Conservation (phyloP, 2,329 filamentous ascomycete species). For the Penicillium sp. region DNA sequence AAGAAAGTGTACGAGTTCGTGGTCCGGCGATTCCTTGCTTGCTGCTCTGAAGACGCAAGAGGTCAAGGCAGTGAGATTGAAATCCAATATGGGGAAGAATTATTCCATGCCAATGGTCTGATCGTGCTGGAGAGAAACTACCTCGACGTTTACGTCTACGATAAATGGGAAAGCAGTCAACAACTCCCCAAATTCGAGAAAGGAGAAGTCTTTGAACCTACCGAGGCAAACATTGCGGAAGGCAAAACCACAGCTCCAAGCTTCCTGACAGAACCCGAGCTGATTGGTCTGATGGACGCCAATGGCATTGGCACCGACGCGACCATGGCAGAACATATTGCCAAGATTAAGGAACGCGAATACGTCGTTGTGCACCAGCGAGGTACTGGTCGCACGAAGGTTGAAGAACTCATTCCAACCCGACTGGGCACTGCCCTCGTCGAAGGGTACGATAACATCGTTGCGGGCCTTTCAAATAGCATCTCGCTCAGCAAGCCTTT, state of each 20-base stretch:
- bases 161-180: constrained; percentile 89
- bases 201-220: constrained; percentile 81
- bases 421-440: constrained; percentile 87
- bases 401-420: constrained; percentile 90
- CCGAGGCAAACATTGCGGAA: constrained; percentile 82
- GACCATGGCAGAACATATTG: constrained; percentile 98
- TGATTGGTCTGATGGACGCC: constrained; percentile 95
- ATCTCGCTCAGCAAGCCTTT: constrained; percentile 89
- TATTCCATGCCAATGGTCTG: constrained; percentile 78
- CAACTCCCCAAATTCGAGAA: constrained; percentile 75
- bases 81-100: constrained; percentile 77
- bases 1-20: constrained; percentile 88
- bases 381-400: constrained; percentile 46
- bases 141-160: constrained; percentile 91
- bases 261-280: constrained; percentile 90
- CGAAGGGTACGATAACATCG: constrained; percentile 91
- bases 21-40: constrained; percentile 85
- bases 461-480: constrained; percentile 66
- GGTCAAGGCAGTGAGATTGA: constrained; percentile 83
- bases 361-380: constrained; percentile 71
- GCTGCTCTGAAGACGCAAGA: constrained; percentile 90
- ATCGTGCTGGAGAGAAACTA: constrained; percentile 88
- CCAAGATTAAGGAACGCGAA: constrained; percentile 85
- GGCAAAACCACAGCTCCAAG: constrained; percentile 83
- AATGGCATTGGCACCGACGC: constrained; percentile 98